A percentile compares a stretch with the other conserved stretches of the same genome.
Conservation (phyloP, 371 early-diverging fungal genomes). For the Basidiobolus heterosporus region DNA sequence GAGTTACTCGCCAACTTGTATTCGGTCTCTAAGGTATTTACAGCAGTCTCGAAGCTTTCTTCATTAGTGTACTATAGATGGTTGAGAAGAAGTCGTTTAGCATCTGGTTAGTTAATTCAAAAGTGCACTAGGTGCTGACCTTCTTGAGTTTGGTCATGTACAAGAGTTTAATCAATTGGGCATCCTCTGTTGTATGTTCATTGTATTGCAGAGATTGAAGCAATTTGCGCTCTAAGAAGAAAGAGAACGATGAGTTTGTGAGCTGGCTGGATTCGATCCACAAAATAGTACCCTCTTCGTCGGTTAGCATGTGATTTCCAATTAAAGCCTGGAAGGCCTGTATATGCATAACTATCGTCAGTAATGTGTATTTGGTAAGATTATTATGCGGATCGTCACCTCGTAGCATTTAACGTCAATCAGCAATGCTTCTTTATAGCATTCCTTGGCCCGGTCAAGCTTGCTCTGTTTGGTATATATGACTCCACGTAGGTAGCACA, state of each 20-base stretch:
- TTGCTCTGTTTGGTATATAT: slow-evolving; percentile 32
- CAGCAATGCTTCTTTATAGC: slow-evolving; percentile 40
- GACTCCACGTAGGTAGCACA: slow-evolving; percentile 43
- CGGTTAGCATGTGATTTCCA: slow-evolving; percentile 35
- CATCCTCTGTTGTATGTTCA: slow-evolving; percentile 28
- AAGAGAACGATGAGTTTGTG: not conserved
- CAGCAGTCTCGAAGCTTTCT: not conserved
- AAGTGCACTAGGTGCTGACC: slow-evolving; percentile 13
- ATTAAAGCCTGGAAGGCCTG: slow-evolving; percentile 42
- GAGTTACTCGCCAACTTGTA: slow-evolving; percentile 27
- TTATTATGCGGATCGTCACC: slow-evolving; percentile 9
- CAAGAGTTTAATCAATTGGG: slow-evolving; percentile 33
- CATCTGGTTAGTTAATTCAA: not conserved
- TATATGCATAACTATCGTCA: not conserved
- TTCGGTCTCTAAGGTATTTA: slow-evolving; percentile 15
- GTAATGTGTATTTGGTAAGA: not conserved
- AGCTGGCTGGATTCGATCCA: not conserved
- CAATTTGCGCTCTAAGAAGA: slow-evolving; percentile 32
- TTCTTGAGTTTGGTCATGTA: slow-evolving; percentile 38
- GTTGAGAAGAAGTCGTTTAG: not conserved
- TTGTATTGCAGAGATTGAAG: slow-evolving; percentile 30
- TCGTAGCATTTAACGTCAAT: slow-evolving; percentile 54
- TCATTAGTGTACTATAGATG: not conserved
- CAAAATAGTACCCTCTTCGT: slow-evolving; percentile 28
- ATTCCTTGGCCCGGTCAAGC: slow-evolving; percentile 29